These are phyloP conservation scores for Periconia sp. DNA, from an alignment of 2,329 filamentous ascomycete species.

Conservation along the genomic window DNA sequence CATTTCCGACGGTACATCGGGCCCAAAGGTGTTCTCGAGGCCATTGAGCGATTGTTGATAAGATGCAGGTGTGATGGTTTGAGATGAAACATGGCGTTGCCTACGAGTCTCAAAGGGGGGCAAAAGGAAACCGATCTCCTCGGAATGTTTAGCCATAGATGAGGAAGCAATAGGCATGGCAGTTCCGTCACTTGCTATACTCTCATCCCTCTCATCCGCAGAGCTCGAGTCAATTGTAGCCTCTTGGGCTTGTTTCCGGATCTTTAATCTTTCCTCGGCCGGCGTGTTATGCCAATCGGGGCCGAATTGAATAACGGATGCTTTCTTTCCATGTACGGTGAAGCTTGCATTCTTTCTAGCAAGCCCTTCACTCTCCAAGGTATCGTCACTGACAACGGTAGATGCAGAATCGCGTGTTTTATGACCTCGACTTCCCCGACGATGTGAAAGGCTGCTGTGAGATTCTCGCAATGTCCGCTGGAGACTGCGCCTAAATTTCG, in stretches of 20 bases:
- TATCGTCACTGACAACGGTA: conserved; percentile 53
- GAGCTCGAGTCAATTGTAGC: conserved; percentile 25
- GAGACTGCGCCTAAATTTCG: conserved; percentile 78
- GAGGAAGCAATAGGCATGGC: conserved; percentile 16
- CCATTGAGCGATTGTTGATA: conserved; percentile 28
- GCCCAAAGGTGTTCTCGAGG: conserved; percentile 15
- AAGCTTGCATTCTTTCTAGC: conserved; percentile 83
- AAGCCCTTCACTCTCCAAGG: conserved; percentile 65
- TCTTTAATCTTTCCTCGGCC: conserved; percentile 43
- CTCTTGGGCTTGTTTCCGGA: conserved; percentile 41
- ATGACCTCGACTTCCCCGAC: conserved; percentile 60
- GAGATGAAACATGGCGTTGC: conserved; percentile 38
- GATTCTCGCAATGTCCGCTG: conserved; percentile 87
- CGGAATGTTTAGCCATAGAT: conserved; percentile 17
- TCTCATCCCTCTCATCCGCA: conserved; percentile 29
- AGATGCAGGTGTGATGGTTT: conserved; percentile 37
- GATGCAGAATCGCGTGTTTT: conserved; percentile 74
- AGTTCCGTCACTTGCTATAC: conserved; percentile 27
- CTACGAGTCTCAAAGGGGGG: conserved; percentile 31
- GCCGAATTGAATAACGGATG: conserved; percentile 94
- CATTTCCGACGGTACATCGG: conserved; percentile 31
- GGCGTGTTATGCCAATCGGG: conserved; percentile 74
- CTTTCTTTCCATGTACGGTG: conserved; percentile 96
- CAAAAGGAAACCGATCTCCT: conserved; percentile 23
- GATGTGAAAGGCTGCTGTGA: conserved; percentile 63